phyloP scores from a whole-genome alignment of 108 stramenopile genomes.

The Epipyxis sp. region DNA sequence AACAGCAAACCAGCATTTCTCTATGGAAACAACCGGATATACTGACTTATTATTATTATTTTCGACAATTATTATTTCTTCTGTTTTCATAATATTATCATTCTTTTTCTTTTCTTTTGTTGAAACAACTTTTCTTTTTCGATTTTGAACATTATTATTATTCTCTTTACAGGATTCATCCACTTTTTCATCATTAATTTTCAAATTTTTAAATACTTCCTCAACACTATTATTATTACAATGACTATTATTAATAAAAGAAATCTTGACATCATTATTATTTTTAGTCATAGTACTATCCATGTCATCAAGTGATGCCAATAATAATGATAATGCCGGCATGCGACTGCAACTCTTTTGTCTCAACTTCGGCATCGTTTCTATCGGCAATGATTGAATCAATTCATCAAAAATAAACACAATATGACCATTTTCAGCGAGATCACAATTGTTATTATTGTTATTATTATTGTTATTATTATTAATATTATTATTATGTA shows the following conservation, averaged over 20 bases:
- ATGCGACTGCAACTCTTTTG: conserved; percentile 71
- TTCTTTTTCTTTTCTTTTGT: neutral
- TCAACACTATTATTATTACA: conserved; percentile 33
- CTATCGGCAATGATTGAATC: conserved; percentile 86
- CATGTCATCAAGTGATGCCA: conserved; percentile 51
- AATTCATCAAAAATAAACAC: conserved; percentile 86
- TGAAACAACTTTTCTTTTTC: no score
- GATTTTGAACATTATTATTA: no score
- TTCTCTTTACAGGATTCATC: no score
- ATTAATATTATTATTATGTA: neutral
- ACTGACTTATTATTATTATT: conserved; percentile 22
- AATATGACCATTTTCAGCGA: conserved; percentile 40
- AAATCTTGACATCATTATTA: conserved; percentile 13
- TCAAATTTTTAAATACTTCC: no score
- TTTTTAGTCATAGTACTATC: conserved; percentile 7
- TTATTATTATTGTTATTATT: conserved; percentile 2
- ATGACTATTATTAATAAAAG: conserved; percentile 29
- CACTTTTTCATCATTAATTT: no score
- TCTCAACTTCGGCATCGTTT: conserved; percentile 71
- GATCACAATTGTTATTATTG: neutral
- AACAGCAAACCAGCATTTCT: conserved; percentile 66
- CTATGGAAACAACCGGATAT: neutral
- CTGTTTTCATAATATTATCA: neutral
- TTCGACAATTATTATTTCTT: conserved; percentile 29
- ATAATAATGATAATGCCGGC: conserved; percentile 76